phyloP scores from a whole-genome alignment of 345 rosid species.

The Viola odorata region DNA sequence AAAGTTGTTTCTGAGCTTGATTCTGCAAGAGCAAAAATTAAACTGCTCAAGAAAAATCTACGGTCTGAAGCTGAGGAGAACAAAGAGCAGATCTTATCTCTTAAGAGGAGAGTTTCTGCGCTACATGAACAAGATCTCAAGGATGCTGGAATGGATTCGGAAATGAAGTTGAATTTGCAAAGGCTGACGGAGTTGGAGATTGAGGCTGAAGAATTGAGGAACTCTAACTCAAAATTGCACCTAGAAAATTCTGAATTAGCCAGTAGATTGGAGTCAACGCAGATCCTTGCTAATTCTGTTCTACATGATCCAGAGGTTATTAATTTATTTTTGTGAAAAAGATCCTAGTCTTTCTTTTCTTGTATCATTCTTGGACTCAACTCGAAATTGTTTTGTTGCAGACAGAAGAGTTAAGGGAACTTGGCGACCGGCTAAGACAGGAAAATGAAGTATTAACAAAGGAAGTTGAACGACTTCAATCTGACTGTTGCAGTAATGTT shows the following conservation, averaged over 20 bases:
- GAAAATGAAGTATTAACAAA: slow-evolving; percentile 53
- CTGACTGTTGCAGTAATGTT: slow-evolving; percentile 55
- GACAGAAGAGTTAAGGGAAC: slow-evolving; percentile 49
- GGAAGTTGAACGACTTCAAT: slow-evolving; percentile 61
- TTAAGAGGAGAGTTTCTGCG: slow-evolving; percentile 52
- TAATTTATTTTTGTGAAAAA: not conserved
- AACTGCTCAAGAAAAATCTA: slow-evolving; percentile 61
- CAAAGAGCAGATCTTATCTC: slow-evolving; percentile 53
- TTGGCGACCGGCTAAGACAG: slow-evolving; percentile 31
- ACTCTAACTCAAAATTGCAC: slow-evolving; percentile 47
- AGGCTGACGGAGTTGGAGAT: slow-evolving; percentile 55
- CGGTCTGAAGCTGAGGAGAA: slow-evolving; percentile 66
- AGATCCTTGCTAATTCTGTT: slow-evolving; percentile 47
- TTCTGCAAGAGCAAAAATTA: slow-evolving; percentile 46
- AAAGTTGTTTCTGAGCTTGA: slow-evolving; percentile 53
- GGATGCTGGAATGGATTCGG: slow-evolving; percentile 25
- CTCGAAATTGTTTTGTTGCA: slow-evolving; percentile 23
- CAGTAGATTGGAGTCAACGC: slow-evolving; percentile 52
- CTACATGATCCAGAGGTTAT: slow-evolving; percentile 60
- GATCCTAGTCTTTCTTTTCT: not conserved
- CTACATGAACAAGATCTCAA: slow-evolving; percentile 57
- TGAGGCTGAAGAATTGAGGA: slow-evolving; percentile 61
- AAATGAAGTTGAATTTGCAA: slow-evolving; percentile 33
- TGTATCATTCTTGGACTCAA: slow-evolving; percentile 4
- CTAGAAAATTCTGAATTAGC: slow-evolving; percentile 55